Evolutionary conservation across 192 early-diverging fungal genomes (phyloP), one percentile per base, ranked within the genome.

Genomic region (Coemansia sp.): DNA sequence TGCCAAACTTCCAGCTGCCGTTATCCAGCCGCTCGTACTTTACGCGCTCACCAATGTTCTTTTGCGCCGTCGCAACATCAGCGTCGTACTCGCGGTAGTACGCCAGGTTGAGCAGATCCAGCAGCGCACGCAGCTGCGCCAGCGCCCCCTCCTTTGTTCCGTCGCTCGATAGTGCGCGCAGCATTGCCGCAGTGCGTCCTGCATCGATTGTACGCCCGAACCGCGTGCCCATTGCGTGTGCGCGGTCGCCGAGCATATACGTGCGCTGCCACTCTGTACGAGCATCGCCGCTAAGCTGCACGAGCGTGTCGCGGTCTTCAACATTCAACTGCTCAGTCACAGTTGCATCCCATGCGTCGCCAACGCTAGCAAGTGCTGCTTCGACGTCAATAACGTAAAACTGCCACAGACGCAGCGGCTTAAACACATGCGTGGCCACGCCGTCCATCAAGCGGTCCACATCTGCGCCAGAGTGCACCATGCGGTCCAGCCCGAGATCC

Each of bases 41-140:
- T 31, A 94, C 87, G 2, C 94, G 85, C 66, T 86, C 89, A 64
- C 83, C 78, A 31, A 96, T 80, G 59, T 95, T 93, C 36, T 82
- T 78, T 47, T 89, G 57, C 22, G 94, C 90, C 3, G 83, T 75
- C 17, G 68, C 71, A 1, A 90, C 72, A 64, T 97, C 93, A 38
- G 82, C 82, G 63, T 99, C 95, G 66, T 91, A 92, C 28, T 88
- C 85, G 62, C 88, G 85, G 71, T 99, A 99, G 51, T 83, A 89
- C 1, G 87, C 82, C 20, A 95, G 72, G 60, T 99, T 99, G 58
- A 94, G 75, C 73, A 95, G 89, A 66, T 98, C 87, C n/a, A 97
- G 42, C 5, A 96, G 69, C 5, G 53, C 46, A 56, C 84, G 78
- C 56, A 88, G 89, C 23, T 82, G 74, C 46, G 71, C 66, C 4